A percentile compares a stretch with the other conserved stretches of the same genome.
These are phyloP conservation scores for Microsporum audouinii DNA, from an alignment of 2,329 filamentous ascomycete genomes.

Conservation along the genomic window DNA sequence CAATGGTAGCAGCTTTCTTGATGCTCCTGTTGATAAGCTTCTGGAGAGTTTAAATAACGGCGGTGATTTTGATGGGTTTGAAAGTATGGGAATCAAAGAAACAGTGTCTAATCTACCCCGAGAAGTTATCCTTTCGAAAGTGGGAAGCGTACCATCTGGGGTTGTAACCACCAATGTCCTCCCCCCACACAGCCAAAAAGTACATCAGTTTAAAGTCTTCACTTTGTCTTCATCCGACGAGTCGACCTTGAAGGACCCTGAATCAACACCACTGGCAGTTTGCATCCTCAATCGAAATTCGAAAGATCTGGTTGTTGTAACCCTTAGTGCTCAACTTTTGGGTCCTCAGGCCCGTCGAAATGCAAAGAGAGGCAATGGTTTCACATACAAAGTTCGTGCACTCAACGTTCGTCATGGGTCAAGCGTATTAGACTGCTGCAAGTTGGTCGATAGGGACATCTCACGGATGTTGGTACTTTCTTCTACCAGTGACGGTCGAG, in stretches of 20 bases:
- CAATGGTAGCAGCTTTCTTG: conserved; percentile 51
- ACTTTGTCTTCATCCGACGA: conserved; percentile 44
- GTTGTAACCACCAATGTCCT: conserved; percentile 24
- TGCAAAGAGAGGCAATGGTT: conserved; percentile 13
- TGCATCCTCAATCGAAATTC: conserved; percentile 60
- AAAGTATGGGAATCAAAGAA: conserved; percentile 61
- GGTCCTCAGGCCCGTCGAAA: conserved; percentile 12
- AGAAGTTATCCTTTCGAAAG: conserved; percentile 60
- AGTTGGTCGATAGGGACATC: conserved; percentile 54
- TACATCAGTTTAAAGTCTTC: conserved; percentile 43
- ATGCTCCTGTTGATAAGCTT: conserved; percentile 57
- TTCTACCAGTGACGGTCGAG: conserved; percentile 50
- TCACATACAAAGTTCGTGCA: conserved; percentile 8
- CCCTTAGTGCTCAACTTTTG: conserved; percentile 9
- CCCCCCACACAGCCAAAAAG: conserved; percentile 17
- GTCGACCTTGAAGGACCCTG: conserved; percentile 22
- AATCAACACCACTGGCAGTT: conserved; percentile 33
- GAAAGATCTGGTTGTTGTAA: conserved; percentile 47
- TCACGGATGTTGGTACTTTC: conserved; percentile 61
- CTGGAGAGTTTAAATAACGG: conserved; percentile 56
- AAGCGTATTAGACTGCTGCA: conserved; percentile 62
- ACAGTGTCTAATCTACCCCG: conserved; percentile 60
- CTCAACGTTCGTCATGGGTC: conserved; percentile 48
- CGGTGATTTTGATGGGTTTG: conserved; percentile 55
- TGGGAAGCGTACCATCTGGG: conserved; percentile 56